A percentile compares a stretch with the other conserved stretches of the same genome.
Conservation (phyloP, 2,329 filamentous ascomycete species). For the Penicillium sp. region DNA sequence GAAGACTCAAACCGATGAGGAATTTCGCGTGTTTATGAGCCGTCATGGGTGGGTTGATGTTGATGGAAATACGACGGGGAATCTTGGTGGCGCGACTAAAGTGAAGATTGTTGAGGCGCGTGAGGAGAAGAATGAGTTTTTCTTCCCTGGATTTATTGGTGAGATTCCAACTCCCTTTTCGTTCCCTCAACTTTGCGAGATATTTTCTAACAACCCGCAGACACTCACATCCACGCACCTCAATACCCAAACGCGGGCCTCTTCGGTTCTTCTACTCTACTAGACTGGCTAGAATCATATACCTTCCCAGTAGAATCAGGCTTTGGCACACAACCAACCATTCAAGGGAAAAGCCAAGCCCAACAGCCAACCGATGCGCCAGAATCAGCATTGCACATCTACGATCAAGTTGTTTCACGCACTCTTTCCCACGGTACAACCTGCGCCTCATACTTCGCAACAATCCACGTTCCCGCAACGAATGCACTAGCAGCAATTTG, state of each 20-base stretch:
- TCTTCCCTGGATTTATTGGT: conserved; percentile 56
- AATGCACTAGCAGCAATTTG: conserved; percentile 88
- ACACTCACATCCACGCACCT: conserved; percentile 93
- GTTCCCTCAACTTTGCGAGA: no score
- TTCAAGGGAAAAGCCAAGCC: conserved; percentile 3
- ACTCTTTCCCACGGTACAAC: conserved; percentile 92
- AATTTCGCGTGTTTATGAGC: conserved; percentile 32
- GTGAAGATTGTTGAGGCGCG: conserved; percentile 44
- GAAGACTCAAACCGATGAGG: conserved; percentile 30
- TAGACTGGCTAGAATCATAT: conserved; percentile 92
- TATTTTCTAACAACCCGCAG: conserved; percentile 55
- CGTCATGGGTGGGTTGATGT: conserved; percentile 37
- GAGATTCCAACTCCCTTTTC: no score
- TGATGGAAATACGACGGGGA: conserved; percentile 14
- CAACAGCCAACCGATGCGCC: conserved; percentile 28
- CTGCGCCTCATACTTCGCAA: conserved; percentile 92
- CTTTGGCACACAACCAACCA: conserved; percentile 51
- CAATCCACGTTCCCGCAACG: conserved; percentile 83
- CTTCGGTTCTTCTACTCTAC: conserved; percentile 89
- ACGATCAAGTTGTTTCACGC: conserved; percentile 75
- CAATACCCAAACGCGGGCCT: conserved; percentile 95
- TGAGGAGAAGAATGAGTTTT: conserved; percentile 48
- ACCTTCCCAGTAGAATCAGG: conserved; percentile 91
- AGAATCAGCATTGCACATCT: conserved; percentile 57
- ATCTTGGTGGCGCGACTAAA: conserved; percentile 13